Percentiles rank a stretch among this genome's conserved stretches.
Evolutionary conservation across 177 flowering plant species (phyloP).

Genomic region (Vitis hybrid): DNA sequence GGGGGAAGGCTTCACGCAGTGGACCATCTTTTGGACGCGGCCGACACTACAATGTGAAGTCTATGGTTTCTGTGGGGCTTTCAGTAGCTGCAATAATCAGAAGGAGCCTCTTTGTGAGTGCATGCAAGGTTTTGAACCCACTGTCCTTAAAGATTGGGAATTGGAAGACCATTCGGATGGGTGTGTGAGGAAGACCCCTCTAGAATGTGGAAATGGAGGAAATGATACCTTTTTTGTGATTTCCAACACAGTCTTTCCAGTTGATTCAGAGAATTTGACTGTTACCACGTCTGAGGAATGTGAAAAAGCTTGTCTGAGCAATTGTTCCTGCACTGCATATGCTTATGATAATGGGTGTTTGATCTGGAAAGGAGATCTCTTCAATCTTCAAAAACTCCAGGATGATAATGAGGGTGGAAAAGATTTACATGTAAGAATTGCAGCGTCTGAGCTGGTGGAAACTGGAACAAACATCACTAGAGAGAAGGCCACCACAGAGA

Average conservation of each 20-base stretch:
- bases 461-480: not conserved
- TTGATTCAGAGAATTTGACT: slow-evolving; percentile 7
- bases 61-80: slow-evolving; percentile 22
- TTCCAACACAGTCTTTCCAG: slow-evolving; percentile 10
- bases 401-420: not conserved
- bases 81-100: slow-evolving; percentile 15
- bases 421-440: not conserved
- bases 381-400: not conserved
- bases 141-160: slow-evolving; percentile 11
- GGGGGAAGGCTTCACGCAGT: slow-evolving; percentile 2
- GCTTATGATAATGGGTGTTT: slow-evolving; percentile 11
- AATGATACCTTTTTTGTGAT: slow-evolving; percentile 8
- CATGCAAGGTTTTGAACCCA: slow-evolving; percentile 18
- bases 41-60: slow-evolving; percentile 19
- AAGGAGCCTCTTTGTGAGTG: slow-evolving; percentile 9
- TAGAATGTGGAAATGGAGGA: slow-evolving; percentile 14
- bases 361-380: slow-evolving; percentile 11
- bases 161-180: slow-evolving; percentile 15
- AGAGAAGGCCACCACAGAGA: too few species aligned
- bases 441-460: not conserved
- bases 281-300: not conserved
- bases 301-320: slow-evolving; percentile 6
- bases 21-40: slow-evolving; percentile 21
- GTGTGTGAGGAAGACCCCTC: slow-evolving; percentile 15
- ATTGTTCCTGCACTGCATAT: slow-evolving; percentile 19